Base-by-base conservation (phyloP, 352 stramenopile genomes). In the Globisporangium takayamanum region DNA sequence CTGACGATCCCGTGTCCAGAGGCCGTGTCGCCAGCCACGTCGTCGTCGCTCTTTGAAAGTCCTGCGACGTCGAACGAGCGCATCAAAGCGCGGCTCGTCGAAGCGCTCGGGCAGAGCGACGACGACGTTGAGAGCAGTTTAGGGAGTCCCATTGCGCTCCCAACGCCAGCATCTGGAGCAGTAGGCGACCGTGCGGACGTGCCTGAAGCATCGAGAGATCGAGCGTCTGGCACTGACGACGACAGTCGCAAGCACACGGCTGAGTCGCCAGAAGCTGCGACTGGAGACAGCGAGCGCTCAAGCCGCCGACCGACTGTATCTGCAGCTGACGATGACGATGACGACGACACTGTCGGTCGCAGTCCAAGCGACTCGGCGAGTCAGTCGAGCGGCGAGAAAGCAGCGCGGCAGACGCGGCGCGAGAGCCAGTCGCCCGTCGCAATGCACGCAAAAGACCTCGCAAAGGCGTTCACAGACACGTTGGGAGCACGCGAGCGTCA, bases 41-140 rank as follows among this genome's bases (percentile, higher is more conserved):
- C 46, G 16, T 58, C 64, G 1, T 66, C 64, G 5, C 46, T 77
- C 7, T 80, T 80, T 54, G 73, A 85, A 50, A 85, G 73, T 36
- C 73, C 73, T 25, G 63, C 64, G 44, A 74, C 66, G 20, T 67
- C 69, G n/a, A 63, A 67, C n/a, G 73, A 76, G 52, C 58, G 69
- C 48, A 80, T 77, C 50, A 76, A 86, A 55, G 62, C 78, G 58
- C 72, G 76, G 37, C 53, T 84, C 25, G 66, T 76, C 12, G 76
- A 86, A 42, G 76, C 63, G 18, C 64, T 84, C 18, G 74, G 74
- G 0, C 64, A 80, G 50, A 86, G 76, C 25, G 76, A 86, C 48
- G 76, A 86, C 4, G 75, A 76, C 15, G 30, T 76, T 4, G 75
- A 86, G 18, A 66, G 52, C 33, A 39, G 33, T 26, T 14, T 62